These are phyloP conservation scores for Skeletonema potamos DNA, from an alignment of 108 stramenopile species.

Conservation along the genomic window DNA sequence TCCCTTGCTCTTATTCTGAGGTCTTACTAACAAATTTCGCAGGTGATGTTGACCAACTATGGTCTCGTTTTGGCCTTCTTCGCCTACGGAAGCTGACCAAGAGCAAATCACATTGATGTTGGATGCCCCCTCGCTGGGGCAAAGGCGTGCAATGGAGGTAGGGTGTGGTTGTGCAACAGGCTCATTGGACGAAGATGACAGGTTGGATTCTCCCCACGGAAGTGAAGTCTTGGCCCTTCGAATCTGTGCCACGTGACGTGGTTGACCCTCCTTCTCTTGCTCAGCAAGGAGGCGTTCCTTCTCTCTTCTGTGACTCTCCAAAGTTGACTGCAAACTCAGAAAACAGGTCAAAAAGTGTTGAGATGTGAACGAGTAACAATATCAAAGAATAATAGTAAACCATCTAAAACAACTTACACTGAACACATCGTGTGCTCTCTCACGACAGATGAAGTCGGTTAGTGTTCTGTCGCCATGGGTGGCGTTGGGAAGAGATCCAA, in stretches of 20 bases:
- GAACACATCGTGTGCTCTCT: slow-evolving; percentile 66
- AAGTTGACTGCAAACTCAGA: slow-evolving; percentile 12
- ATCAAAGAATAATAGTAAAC: background rate
- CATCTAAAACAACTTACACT: slow-evolving; percentile 24
- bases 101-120: slow-evolving; percentile 67
- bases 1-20: slow-evolving; percentile 41
- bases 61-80: slow-evolving; percentile 10
- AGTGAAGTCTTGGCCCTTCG: slow-evolving; percentile 61
- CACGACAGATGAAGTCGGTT: slow-evolving; percentile 71
- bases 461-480: slow-evolving; percentile 6
- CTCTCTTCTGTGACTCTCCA: slow-evolving; percentile 29
- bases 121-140: slow-evolving; percentile 47
- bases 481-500: background rate
- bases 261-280: slow-evolving; percentile 63
- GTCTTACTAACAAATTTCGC: slow-evolving; percentile 55
- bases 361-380: background rate
- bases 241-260: slow-evolving; percentile 80
- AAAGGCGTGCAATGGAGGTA: slow-evolving; percentile 70
- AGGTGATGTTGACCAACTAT: slow-evolving; percentile 68
- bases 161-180: slow-evolving; percentile 47
- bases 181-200: background rate
- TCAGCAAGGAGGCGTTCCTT: slow-evolving; percentile 39
- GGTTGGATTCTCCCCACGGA: slow-evolving; percentile 10
- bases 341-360: background rate
- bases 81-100: slow-evolving; percentile 53